Evolutionary conservation across 768 basidiomycete species (phyloP), one percentile per base, ranked within the genome.

Genomic region (Amanita pseudoporphyria): DNA sequence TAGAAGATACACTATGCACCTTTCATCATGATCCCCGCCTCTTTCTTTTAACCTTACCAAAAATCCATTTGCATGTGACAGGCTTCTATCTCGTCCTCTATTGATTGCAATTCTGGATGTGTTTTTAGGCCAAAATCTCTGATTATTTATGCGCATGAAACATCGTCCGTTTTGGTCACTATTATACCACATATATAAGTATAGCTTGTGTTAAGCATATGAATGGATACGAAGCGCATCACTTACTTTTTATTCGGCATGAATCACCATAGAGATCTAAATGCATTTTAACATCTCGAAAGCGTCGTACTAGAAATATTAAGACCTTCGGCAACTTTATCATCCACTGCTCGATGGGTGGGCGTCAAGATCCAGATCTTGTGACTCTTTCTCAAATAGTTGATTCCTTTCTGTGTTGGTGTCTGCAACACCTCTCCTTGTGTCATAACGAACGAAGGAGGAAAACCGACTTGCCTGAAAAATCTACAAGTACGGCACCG

Each of bases 401-500:
- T 58, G 66, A 58, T 68, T 69, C 24, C 72, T 60, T 6, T 73
- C 74, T 47, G 78, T 78, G 57, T 83, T 83, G 14, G 79, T 77
- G 58, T 83, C 81, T 10, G 78, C 78, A 21, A 79, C 76, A 65
- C 73, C 74, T 73, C 45, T n/a, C 10, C 13, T n/a, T 19, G 35
- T 10, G 24, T 26, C 2, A 21, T 18, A 24, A 35, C 9, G 33
- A 38, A 9, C 32, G 1, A 5, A 19, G 28, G 32, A 6, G 28
- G 10, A 19, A 28, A 28, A 28, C 4, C 7, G 26, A 53, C 60
- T n/a, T 57, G 68, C 81, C 81, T 45, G 81, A 81, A 49, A 83
- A 62, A 58, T 83, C 81, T 14, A 81, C 79, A n/a, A 82, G 61
- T 18, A 80, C 64, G 1, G 78, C 77, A n/a, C 81, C 79, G 1